phyloP scores from a whole-genome alignment of 2,329 filamentous ascomycete genomes.

The Coniochaeta ligniaria region DNA sequence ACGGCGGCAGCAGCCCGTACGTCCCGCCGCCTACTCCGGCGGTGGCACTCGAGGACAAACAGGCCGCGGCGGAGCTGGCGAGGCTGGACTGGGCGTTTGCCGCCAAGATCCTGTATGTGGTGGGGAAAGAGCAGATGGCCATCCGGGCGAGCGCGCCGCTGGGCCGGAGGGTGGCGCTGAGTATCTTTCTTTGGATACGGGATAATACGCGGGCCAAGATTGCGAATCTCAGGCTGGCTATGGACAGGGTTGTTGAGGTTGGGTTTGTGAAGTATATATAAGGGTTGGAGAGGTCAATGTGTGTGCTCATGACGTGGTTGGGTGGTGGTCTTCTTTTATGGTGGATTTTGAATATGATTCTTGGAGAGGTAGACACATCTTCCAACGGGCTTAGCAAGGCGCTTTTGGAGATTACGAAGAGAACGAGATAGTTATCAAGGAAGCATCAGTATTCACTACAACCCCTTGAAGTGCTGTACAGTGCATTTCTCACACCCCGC shows the following conservation, averaged over 20 bases:
- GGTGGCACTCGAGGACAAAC: conserved; percentile 10
- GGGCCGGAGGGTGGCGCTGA: conserved; percentile 17
- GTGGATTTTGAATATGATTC: too few species aligned
- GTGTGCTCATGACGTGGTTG: too few species aligned
- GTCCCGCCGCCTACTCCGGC: conserved; percentile 8
- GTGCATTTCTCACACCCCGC: too few species aligned
- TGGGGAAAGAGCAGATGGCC: conserved; percentile 57
- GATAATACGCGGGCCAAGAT: conserved; percentile 62
- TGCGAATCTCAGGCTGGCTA: conserved; percentile 51
- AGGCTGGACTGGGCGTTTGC: conserved; percentile 34
- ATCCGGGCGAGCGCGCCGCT: conserved; percentile 22
- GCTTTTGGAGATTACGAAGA: too few species aligned
- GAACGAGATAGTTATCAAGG: too few species aligned
- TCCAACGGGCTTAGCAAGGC: too few species aligned
- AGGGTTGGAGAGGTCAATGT: too few species aligned
- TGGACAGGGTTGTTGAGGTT: conserved; percentile 58
- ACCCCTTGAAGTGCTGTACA: too few species aligned
- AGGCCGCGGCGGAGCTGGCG: conserved; percentile 27
- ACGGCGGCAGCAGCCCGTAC: not conserved
- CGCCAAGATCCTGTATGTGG: conserved; percentile 45
- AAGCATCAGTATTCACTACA: too few species aligned
- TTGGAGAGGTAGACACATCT: too few species aligned
- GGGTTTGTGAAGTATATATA: conserved; percentile 63
- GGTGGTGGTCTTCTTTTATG: too few species aligned
- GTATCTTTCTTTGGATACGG: conserved; percentile 21